Conservation (phyloP, 139 green algal species). For the Picochlorum sp. region DNA sequence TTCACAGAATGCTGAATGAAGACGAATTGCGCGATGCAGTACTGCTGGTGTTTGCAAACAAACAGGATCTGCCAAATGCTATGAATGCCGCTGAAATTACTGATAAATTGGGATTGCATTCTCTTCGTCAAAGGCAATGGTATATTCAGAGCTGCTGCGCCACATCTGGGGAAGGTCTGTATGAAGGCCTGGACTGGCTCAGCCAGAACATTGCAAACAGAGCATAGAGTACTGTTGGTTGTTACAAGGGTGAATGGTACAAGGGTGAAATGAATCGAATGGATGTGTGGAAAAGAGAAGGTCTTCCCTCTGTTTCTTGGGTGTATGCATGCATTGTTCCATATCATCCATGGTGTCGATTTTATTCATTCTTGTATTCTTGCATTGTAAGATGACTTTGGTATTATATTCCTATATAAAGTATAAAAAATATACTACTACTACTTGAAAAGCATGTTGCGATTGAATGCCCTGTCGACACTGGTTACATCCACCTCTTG, state of each 20-base stretch:
- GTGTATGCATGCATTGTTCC: neutral
- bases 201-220: constrained; percentile 62
- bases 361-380: too few relatives aligned
- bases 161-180: constrained; percentile 90
- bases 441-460: constrained; percentile 5
- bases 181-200: constrained; percentile 97
- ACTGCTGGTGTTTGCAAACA: constrained; percentile 98
- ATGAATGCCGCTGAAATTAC: constrained; percentile 99
- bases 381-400: neutral
- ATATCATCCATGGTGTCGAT: neutral
- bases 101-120: constrained; percentile 96
- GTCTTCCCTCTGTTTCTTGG: too few relatives aligned
- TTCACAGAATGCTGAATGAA: constrained; percentile 99
- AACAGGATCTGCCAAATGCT: constrained; percentile 98
- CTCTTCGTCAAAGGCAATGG: constrained; percentile 90
- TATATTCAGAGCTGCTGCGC: constrained; percentile 95
- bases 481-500: neutral
- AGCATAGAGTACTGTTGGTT: neutral
- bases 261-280: neutral
- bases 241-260: neutral
- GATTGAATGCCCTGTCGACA: constrained; percentile 16
- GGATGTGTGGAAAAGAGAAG: neutral
- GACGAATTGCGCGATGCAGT: constrained; percentile 95
- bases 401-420: too few relatives aligned
- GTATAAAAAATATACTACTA: too few relatives aligned